Evolutionary conservation across 805 yeast species (phyloP).

Genomic region (Candida pseudofarinosa): DNA sequence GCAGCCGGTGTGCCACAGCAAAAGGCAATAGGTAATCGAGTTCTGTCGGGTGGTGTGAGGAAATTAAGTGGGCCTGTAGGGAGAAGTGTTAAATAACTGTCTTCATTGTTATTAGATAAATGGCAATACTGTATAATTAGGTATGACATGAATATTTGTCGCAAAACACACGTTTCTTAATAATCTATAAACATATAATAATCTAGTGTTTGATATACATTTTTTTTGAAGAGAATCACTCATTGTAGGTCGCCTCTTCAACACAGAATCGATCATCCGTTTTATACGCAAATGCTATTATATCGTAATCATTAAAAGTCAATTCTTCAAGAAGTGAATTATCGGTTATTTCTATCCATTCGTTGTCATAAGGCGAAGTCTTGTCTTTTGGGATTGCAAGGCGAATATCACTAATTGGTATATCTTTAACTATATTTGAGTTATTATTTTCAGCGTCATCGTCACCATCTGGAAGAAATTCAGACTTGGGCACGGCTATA

Average conservation of each 20-base stretch:
- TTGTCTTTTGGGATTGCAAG: constrained; percentile 42
- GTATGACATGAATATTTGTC: background rate
- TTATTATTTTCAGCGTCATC: constrained; percentile 4
- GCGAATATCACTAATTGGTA: constrained; percentile 21
- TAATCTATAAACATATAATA: background rate
- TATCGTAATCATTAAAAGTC: constrained; percentile 36
- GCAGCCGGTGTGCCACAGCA: constrained; percentile 13
- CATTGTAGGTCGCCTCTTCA: constrained; percentile 33
- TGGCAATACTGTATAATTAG: background rate
- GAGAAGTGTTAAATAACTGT: constrained; percentile 1
- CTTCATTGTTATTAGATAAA: background rate
- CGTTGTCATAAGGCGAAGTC: constrained; percentile 28
- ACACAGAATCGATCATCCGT: constrained; percentile 35
- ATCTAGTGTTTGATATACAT: background rate
- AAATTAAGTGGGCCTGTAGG: constrained; percentile 22
- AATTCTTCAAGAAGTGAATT: constrained; percentile 25
- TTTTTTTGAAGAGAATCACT: constrained; percentile 7
- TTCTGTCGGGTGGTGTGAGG: constrained; percentile 21
- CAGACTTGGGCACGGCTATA: constrained; percentile 38
- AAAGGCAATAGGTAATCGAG: constrained; percentile 12
- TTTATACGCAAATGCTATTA: constrained; percentile 36
- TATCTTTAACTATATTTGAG: constrained; percentile 3
- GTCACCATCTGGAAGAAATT: constrained; percentile 9
- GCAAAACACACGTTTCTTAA: background rate
- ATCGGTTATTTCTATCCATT: constrained; percentile 30